Base-by-base conservation (phyloP, 192 early-diverging fungal species). In the Rhizophagus prolifer region DNA sequence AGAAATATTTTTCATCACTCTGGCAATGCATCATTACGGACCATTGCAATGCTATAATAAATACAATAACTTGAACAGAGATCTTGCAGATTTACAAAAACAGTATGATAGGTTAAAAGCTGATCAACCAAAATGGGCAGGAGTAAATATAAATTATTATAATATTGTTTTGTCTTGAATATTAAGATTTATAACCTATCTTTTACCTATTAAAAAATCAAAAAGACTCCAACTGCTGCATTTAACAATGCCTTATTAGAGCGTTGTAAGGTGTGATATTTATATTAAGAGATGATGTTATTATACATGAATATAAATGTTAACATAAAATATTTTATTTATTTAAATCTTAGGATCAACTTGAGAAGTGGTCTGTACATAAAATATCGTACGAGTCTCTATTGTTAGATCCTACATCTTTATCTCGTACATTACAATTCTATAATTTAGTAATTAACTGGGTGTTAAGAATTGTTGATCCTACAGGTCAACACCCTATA, bases 391-490 rank as follows among this genome's bases (percentile, higher is more conserved):
- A 91, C 64, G 93, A 96, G 19, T 86, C 95, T 7, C 90, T 90
- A 76, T 66, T 97, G 16, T 78, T 95, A 68, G 94, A 98, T 78
- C 90, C 88, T 6, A 81, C 82, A n/a, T 83, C 89, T 10, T 78
- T 99, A 38, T 83, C 82, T 9, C 84, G 87, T 58, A 85, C 85
- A 0, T 79, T 95, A 75, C 84, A 90, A 58, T 99, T 98, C 74
- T 97, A 95, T 74, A 91, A 94, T 67, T 81, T 98, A n/a, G 90
- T 89, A 10, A 97, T 98, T 91, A 88, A 91, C 38, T 97, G 94
- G 89, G 73, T 97, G 63, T 78, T 99, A 26, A 90, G 94, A 30
- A 85, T 92, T 59, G 87, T 92, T 0, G 93, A 94, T 75, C 84
- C 82, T 16, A 81, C 80, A 4, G 75, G 76, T 21, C 47, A 79